Evolutionary conservation across 208 protist species (phyloP), one percentile per base, ranked within the genome.

Genomic region (Tritrichomonas foetus): DNA sequence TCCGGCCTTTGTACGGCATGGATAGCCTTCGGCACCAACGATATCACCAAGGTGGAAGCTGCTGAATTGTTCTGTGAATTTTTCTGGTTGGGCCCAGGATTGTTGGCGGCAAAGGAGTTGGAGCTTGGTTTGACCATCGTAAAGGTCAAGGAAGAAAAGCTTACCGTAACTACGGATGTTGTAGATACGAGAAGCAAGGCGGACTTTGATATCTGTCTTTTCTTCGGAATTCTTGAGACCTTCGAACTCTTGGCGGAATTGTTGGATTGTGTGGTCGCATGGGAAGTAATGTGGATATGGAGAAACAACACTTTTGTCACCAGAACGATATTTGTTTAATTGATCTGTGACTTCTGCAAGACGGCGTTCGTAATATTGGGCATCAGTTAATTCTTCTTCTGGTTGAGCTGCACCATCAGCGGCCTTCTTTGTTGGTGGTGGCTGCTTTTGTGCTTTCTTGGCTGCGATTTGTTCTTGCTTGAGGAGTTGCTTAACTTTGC

Each of bases 261-360:
- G 95, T 20, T 97, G 97, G 69, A 99, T 94, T 33, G 95, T 97
- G 89, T 96, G 97, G 53, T 97, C 94, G 22, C 96, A 95, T 30
- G 98, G 64, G 94, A 99, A 99, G 96, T 99, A 99, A 96, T 99
- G 98, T 57, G 98, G 98, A 95, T 99, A 99, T 27, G 97, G 97
- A 41, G 74, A 84, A 53, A 44, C 8, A 44, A 84, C 25, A 25
- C 25, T 27, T 33, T 16, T 3, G n/a, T 84, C 74, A 33, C 22
- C 64, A 11, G 14, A 20, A n/a, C 74, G 36, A 25, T 49, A 13
- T 30, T 11, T n/a, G 5, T 84, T 44, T 47, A 84, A 33, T 49
- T 53, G 74, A 1, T 49, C 14, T 53, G 74, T 84, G 36, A 84
- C 44, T 53, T 53, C 5, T 33, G 74, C 74, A 53, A 84, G 74